Evolutionary conservation across 148 eudicot species (phyloP).

Genomic region (Dianthus caryophyllus): DNA sequence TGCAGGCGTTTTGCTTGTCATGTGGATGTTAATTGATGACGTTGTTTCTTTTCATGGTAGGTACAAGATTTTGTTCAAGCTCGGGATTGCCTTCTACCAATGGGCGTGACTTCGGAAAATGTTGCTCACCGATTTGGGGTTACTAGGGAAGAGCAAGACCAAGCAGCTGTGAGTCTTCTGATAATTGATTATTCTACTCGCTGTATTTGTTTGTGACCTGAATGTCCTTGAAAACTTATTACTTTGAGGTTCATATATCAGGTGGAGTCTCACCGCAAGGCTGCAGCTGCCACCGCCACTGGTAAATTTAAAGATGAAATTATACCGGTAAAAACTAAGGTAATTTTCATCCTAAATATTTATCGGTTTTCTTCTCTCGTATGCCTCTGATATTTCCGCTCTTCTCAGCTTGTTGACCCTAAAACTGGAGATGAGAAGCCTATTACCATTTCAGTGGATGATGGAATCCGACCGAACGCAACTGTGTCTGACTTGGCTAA

Average conservation of each 20-base stretch:
- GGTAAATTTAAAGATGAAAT: conserved; percentile 94
- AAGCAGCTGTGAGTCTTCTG: conserved; percentile 76
- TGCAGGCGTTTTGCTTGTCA: neutral
- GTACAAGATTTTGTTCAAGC: conserved; percentile 71
- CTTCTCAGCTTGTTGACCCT: conserved; percentile 75
- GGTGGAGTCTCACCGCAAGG: conserved; percentile 96
- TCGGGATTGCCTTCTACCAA: conserved; percentile 92
- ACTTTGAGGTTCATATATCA: conserved; percentile 25
- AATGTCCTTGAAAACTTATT: conserved; percentile 2
- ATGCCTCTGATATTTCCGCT: neutral
- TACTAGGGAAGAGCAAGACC: conserved; percentile 90
- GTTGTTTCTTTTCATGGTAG: conserved; percentile 29
- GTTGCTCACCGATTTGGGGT: conserved; percentile 87
- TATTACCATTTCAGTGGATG: conserved; percentile 72
- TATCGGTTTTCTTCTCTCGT: neutral
- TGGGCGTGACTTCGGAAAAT: conserved; percentile 97
- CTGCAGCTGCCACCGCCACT: conserved; percentile 95
- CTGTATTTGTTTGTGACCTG: conserved; percentile 1
- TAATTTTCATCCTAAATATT: conserved; percentile 10
- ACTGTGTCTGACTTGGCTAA: conserved; percentile 59
- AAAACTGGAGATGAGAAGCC: conserved; percentile 94
- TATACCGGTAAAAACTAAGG: conserved; percentile 81
- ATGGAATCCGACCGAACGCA: conserved; percentile 84
- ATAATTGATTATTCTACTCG: neutral
- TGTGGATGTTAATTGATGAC: neutral